Conservation (phyloP, 2,329 filamentous ascomycete genomes). For the Sporothrix mexicana region DNA sequence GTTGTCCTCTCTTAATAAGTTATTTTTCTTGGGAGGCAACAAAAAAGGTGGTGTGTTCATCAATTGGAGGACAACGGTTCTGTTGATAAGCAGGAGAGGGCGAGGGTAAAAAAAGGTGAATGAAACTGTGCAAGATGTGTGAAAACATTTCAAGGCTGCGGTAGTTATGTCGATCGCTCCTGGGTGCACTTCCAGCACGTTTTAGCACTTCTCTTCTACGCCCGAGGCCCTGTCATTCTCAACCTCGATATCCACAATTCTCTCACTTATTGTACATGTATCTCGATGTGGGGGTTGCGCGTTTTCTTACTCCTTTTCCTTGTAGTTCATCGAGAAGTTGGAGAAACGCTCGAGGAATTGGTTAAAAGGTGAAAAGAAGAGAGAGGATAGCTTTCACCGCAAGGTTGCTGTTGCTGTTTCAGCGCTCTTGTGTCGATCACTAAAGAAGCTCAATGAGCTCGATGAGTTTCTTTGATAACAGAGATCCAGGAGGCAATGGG, state of each 20-base stretch:
- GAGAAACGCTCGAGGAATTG: not conserved
- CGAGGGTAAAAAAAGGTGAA: not conserved
- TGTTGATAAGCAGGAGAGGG: slow-evolving; percentile 1
- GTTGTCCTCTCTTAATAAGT: too few relatives aligned
- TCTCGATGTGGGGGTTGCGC: slow-evolving; percentile 15
- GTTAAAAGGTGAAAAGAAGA: not conserved
- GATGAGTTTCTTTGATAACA: slow-evolving; percentile 16
- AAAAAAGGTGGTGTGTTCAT: slow-evolving; percentile 20
- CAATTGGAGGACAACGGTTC: not conserved
- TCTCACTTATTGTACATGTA: not conserved
- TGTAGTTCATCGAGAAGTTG: not conserved
- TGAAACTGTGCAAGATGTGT: not conserved
- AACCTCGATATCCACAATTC: not conserved
- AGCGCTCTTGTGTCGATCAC: slow-evolving; percentile 21
- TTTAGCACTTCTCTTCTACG: not conserved
- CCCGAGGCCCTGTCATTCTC: not conserved
- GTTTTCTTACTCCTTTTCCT: slow-evolving; percentile 4
- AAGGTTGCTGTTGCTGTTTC: not conserved
- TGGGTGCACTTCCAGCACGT: not conserved
- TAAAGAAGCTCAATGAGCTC: not conserved
- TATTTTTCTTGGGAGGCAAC: not conserved
- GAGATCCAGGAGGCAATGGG: not conserved
- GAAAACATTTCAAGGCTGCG: not conserved
- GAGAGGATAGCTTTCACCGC: not conserved
- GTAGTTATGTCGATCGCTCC: slow-evolving; percentile 21